These are phyloP conservation scores for Metarhizium robertsii DNA, from an alignment of 2,329 filamentous ascomycete genomes.

Conservation along the genomic window DNA sequence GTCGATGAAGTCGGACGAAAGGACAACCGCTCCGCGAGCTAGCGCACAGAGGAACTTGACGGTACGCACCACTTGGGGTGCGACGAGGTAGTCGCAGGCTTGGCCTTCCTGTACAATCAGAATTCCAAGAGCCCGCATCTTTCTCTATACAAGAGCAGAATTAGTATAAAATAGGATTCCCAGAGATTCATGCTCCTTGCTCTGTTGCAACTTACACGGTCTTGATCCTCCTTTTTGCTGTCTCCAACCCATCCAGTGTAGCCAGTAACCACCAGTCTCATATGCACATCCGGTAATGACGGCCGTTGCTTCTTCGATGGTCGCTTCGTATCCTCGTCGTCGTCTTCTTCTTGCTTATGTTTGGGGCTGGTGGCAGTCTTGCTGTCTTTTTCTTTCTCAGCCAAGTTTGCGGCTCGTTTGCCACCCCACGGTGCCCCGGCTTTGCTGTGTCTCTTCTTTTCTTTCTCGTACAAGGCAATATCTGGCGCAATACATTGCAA, in stretches of 20 bases:
- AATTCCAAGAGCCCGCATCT: conserved; percentile 76
- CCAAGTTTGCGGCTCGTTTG: conserved; percentile 49
- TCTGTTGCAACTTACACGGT: conserved; percentile 53
- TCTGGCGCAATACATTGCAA: conserved; percentile 73
- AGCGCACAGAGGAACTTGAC: conserved; percentile 88
- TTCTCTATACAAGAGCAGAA: conserved; percentile 43
- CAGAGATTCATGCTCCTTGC: background rate
- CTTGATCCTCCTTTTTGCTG: conserved; percentile 63
- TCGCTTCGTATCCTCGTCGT: conserved; percentile 37
- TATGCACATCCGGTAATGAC: conserved; percentile 51
- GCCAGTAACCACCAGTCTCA: conserved; percentile 74
- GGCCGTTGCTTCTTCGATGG: conserved; percentile 55
- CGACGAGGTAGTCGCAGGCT: conserved; percentile 76
- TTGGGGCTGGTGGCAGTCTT: conserved; percentile 30
- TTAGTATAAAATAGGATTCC: conserved; percentile 6
- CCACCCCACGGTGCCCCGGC: conserved; percentile 48
- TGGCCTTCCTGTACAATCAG: conserved; percentile 66
- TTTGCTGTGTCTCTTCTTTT: conserved; percentile 64
- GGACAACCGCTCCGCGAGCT: conserved; percentile 67
- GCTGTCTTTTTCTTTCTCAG: conserved; percentile 43
- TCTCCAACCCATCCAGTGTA: conserved; percentile 75
- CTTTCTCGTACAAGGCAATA: conserved; percentile 85
- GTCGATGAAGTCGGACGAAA: conserved; percentile 72
- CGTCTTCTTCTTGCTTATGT: conserved; percentile 26
- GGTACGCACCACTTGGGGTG: conserved; percentile 78